A percentile compares a stretch with the other conserved stretches of the same genome.
These are phyloP conservation scores for Trichoderma parareesei DNA, from an alignment of 495 filamentous ascomycete species.

Conservation along the genomic window DNA sequence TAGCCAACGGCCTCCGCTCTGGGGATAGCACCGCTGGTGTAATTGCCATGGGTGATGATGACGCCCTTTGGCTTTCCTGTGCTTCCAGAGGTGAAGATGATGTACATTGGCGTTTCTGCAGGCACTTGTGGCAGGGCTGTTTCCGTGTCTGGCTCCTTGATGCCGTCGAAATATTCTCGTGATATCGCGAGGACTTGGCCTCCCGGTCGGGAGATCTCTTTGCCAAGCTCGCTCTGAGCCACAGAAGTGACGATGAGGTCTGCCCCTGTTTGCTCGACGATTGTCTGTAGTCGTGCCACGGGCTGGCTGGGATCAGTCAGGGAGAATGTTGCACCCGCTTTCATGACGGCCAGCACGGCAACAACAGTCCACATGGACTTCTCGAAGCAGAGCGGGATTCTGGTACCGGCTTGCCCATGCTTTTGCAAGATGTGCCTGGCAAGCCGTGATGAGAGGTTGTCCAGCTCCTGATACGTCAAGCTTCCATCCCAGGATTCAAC, in stretches of 20 bases:
- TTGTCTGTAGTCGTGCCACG: slow-evolving; percentile 40
- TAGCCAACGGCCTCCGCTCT: slow-evolving; percentile 33
- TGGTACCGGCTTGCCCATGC: slow-evolving; percentile 38
- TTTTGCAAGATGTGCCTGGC: slow-evolving; percentile 32
- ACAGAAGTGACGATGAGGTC: slow-evolving; percentile 47
- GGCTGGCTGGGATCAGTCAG: slow-evolving; percentile 35
- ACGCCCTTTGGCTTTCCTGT: slow-evolving; percentile 43
- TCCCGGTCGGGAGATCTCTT: slow-evolving; percentile 21
- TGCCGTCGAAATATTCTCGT: slow-evolving; percentile 12
- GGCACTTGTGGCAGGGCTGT: slow-evolving; percentile 21
- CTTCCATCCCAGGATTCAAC: slow-evolving; percentile 50
- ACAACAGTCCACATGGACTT: slow-evolving; percentile 48
- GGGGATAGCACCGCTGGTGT: slow-evolving; percentile 33
- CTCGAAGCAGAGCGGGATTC: slow-evolving; percentile 47
- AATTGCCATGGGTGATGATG: slow-evolving; percentile 34
- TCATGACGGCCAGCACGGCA: slow-evolving; percentile 45
- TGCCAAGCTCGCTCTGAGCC: slow-evolving; percentile 23
- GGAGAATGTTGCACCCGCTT: slow-evolving; percentile 40
- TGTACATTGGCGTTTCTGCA: slow-evolving; percentile 27
- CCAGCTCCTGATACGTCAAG: slow-evolving; percentile 49
- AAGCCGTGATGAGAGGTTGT: slow-evolving; percentile 38
- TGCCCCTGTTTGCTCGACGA: slow-evolving; percentile 44
- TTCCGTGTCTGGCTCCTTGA: not conserved
- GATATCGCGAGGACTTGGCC: slow-evolving; percentile 20
- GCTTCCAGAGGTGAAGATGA: slow-evolving; percentile 41